Evolutionary conservation across 148 eudicot species (phyloP).

Genomic region (Beta vulgaris): DNA sequence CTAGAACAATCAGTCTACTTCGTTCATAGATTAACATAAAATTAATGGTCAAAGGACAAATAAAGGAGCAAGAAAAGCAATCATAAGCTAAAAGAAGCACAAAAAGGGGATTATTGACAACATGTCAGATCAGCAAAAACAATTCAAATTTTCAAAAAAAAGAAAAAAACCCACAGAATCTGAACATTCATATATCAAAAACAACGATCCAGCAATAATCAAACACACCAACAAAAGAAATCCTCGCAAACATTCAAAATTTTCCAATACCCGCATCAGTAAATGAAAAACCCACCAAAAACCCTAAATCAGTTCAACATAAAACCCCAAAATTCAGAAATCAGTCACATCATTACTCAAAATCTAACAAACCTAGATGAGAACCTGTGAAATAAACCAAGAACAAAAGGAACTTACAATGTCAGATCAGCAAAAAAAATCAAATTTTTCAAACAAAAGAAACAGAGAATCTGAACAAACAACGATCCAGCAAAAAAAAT

Average conservation of each 20-base stretch:
- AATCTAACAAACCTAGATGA: background rate
- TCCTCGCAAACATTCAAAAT: background rate
- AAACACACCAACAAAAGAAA: slow-evolving; percentile 10
- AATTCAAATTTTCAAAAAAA: background rate
- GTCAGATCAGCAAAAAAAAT: background rate
- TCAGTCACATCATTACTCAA: background rate
- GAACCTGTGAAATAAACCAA: background rate
- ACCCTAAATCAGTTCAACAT: background rate
- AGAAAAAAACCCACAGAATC: background rate
- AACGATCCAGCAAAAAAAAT: background rate
- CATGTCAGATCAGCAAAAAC: slow-evolving; percentile 11
- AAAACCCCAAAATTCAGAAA: background rate
- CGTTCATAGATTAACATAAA: background rate
- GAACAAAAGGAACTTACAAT: too few relatives aligned
- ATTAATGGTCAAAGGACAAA: slow-evolving; percentile 2
- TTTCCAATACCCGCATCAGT: background rate
- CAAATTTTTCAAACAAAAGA: background rate
- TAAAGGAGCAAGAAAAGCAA: slow-evolving; percentile 5
- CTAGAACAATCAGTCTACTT: background rate
- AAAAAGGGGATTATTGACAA: background rate
- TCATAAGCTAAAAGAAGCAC: slow-evolving; percentile 11
- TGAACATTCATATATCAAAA: slow-evolving; percentile 1
- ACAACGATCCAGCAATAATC: background rate
- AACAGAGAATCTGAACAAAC: slow-evolving; percentile 5
- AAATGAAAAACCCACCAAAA: background rate